phyloP scores from a whole-genome alignment of 164 flowering plant species.

The Nymphaea colorata region DNA sequence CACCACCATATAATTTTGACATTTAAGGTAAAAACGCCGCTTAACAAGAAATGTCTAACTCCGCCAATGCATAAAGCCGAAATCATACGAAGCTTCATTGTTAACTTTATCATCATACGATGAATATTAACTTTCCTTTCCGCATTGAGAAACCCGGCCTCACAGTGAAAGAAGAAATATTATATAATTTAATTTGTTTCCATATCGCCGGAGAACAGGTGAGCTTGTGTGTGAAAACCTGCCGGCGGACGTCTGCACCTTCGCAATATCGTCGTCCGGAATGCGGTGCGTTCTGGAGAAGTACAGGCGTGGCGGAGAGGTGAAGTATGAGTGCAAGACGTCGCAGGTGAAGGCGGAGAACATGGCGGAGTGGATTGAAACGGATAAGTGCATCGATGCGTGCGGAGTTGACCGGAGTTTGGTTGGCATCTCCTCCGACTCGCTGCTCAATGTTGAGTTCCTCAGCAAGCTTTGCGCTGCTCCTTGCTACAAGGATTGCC shows the following conservation, averaged over 20 bases:
- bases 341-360: slow-evolving; percentile 2
- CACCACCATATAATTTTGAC: too few species aligned
- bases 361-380: slow-evolving; percentile 4
- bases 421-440: slow-evolving; percentile 7
- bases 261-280: slow-evolving; percentile 5
- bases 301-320: background rate
- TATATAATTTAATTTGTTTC: background rate
- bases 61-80: too few species aligned
- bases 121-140: too few species aligned
- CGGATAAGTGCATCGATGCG: slow-evolving; percentile 5
- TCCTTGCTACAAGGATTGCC: slow-evolving; percentile 3
- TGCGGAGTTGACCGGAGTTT: slow-evolving; percentile 1
- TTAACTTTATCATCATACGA: background rate
- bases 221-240: slow-evolving; percentile 4
- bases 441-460: background rate
- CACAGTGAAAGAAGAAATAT: too few species aligned
- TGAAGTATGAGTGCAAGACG: background rate
- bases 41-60: too few species aligned
- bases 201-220: background rate
- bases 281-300: slow-evolving; percentile 8
- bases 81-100: background rate
- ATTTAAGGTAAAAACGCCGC: too few species aligned
- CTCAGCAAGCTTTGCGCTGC: slow-evolving; percentile 5
- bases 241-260: slow-evolving; percentile 2
- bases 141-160: too few species aligned